Percentiles rank a stretch among this genome's conserved stretches.
These are phyloP conservation scores for Thermoascus crustaceus DNA, from an alignment of 2,329 filamentous ascomycete genomes.

Conservation along the genomic window DNA sequence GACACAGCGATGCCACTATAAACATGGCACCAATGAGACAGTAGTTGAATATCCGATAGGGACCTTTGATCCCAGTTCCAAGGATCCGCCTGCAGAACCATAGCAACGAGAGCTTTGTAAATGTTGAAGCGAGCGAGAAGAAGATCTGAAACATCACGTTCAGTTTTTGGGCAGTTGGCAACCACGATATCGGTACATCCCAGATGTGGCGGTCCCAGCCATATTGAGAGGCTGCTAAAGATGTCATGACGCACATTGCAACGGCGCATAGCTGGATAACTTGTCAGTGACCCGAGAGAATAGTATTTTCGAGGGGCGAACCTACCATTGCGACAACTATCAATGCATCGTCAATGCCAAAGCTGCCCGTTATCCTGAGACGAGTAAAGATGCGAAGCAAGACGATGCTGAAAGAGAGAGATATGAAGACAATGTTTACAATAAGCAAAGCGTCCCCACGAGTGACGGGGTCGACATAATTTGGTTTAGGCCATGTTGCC, in stretches of 20 bases:
- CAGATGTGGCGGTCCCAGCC: slow-evolving; percentile 35
- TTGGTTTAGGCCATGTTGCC: slow-evolving; percentile 38
- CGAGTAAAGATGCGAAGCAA: slow-evolving; percentile 41
- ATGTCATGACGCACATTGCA: slow-evolving; percentile 26
- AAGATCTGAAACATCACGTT: slow-evolving; percentile 28
- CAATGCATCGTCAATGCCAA: slow-evolving; percentile 41
- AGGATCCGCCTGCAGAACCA: slow-evolving; percentile 30
- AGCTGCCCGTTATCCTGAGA: slow-evolving; percentile 36
- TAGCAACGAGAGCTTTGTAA: slow-evolving; percentile 32
- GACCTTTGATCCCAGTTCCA: slow-evolving; percentile 20
- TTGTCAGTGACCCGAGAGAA: slow-evolving; percentile 4
- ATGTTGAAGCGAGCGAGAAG: slow-evolving; percentile 1
- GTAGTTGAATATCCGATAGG: slow-evolving; percentile 18
- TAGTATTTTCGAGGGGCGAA: background rate
- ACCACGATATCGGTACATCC: slow-evolving; percentile 27
- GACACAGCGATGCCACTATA: slow-evolving; percentile 22
- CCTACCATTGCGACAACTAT: slow-evolving; percentile 37
- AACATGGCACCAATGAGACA: slow-evolving; percentile 20
- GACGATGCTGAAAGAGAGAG: slow-evolving; percentile 34
- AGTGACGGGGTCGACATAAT: slow-evolving; percentile 39
- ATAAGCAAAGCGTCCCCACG: slow-evolving; percentile 38
- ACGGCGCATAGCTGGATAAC: slow-evolving; percentile 23
- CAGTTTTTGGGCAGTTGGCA: slow-evolving; percentile 26
- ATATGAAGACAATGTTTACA: slow-evolving; percentile 33
- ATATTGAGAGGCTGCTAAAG: slow-evolving; percentile 25